Percentiles rank a stretch among this genome's conserved stretches.
phyloP scores from a whole-genome alignment of 495 filamentous ascomycete species.

The Saxophila tyrrhenica region DNA sequence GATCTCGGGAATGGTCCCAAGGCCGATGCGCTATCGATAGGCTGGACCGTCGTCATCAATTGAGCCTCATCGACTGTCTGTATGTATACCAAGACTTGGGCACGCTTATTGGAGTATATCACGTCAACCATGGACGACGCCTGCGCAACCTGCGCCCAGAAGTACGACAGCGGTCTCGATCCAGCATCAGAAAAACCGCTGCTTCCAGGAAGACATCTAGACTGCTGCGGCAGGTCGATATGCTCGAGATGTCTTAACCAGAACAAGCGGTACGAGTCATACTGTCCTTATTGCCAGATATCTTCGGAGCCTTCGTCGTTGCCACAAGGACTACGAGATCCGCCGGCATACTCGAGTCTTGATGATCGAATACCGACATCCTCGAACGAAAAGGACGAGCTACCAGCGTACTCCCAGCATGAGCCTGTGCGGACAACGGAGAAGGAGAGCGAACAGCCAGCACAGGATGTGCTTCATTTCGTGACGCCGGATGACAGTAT shows the following conservation, averaged over 20 bases:
- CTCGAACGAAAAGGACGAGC: slow-evolving; percentile 13
- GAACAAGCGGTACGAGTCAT: slow-evolving; percentile 56
- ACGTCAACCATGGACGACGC: slow-evolving; percentile 12
- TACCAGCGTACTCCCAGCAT: slow-evolving; percentile 28
- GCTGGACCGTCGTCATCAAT: background rate
- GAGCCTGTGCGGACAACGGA: slow-evolving; percentile 24
- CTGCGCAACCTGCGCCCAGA: slow-evolving; percentile 19
- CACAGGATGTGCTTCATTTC: slow-evolving; percentile 56
- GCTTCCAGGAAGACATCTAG: slow-evolving; percentile 21
- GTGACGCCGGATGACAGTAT: slow-evolving; percentile 54
- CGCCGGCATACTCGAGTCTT: slow-evolving; percentile 45
- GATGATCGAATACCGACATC: slow-evolving; percentile 26
- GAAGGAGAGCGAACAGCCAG: slow-evolving; percentile 23
- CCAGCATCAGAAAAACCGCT: slow-evolving; percentile 19
- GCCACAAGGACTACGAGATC: slow-evolving; percentile 45
- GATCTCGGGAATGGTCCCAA: too few species aligned
- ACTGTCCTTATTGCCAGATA: slow-evolving; percentile 55
- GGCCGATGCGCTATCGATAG: background rate
- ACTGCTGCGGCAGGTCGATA: slow-evolving; percentile 57
- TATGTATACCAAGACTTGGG: too few species aligned
- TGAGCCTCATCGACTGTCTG: background rate
- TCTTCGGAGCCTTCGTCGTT: slow-evolving; percentile 39
- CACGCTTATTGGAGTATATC: too few species aligned
- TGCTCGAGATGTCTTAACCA: slow-evolving; percentile 56
- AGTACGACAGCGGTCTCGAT: slow-evolving; percentile 6